phyloP scores from a whole-genome alignment of 1,139 yeast genomes.

The Hemisphaericaspora lyxosophila region DNA sequence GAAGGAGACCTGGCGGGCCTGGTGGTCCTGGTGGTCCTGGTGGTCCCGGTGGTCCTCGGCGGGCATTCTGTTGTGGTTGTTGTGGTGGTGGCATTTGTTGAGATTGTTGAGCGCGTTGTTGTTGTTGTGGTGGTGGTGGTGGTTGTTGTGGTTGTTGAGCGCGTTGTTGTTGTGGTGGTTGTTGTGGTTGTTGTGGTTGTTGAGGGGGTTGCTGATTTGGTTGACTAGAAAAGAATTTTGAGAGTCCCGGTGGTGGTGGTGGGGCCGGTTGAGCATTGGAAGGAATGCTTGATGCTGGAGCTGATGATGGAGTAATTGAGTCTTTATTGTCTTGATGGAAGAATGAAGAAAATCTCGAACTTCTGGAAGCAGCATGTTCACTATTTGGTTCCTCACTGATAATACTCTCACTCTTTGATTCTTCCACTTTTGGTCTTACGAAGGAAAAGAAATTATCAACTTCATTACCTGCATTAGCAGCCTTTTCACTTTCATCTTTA shows the following conservation, averaged over 20 bases:
- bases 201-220: slow-evolving; percentile 4
- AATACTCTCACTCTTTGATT: slow-evolving; percentile 6
- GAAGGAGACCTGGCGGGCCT: slow-evolving; percentile 10
- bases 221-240: slow-evolving; percentile 15
- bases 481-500: slow-evolving; percentile 18
- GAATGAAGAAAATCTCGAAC: slow-evolving; percentile 51
- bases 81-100: slow-evolving; percentile 3
- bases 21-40: slow-evolving; percentile 4
- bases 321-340: slow-evolving; percentile 21
- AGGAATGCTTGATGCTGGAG: slow-evolving; percentile 6
- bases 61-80: slow-evolving; percentile 7
- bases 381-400: background rate
- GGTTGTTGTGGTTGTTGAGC: slow-evolving; percentile 10
- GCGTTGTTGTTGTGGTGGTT: slow-evolving; percentile 6
- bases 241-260: slow-evolving; percentile 19
- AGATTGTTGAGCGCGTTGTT: slow-evolving; percentile 6
- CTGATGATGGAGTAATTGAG: slow-evolving; percentile 5
- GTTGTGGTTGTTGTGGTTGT: slow-evolving; percentile 5
- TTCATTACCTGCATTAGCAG: slow-evolving; percentile 36
- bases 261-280: slow-evolving; percentile 7
- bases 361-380: slow-evolving; percentile 21
- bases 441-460: slow-evolving; percentile 55
- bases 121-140: slow-evolving; percentile 8
- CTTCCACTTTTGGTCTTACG: slow-evolving; percentile 31
- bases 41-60: background rate